phyloP scores from a whole-genome alignment of 2,329 filamentous ascomycete genomes.

The Colletotrichum sp. region DNA sequence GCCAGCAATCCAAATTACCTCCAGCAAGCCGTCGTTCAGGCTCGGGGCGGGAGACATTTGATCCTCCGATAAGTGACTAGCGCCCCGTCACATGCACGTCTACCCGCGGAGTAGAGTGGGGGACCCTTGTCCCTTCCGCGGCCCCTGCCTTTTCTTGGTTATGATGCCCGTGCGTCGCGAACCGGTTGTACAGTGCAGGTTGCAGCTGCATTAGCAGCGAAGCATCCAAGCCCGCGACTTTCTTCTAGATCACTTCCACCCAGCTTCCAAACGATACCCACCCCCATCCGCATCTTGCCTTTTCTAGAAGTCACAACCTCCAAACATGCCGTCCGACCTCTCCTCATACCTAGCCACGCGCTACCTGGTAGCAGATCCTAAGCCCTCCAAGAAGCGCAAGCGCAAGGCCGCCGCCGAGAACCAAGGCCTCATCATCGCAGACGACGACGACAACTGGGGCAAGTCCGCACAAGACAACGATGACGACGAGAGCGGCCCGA shows the following conservation, averaged over 20 bases:
- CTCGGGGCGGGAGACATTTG: conserved; percentile 7
- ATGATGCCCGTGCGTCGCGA: neutral
- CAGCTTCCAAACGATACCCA: neutral
- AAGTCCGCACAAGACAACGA: conserved; percentile 41
- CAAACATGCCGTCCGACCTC: conserved; percentile 63
- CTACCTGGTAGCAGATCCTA: conserved; percentile 73
- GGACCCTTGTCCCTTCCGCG: neutral
- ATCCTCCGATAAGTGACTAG: conserved; percentile 19
- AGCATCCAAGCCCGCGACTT: neutral
- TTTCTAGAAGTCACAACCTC: neutral
- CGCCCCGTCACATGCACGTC: conserved; percentile 19
- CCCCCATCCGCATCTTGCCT: neutral
- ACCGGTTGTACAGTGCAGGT: neutral
- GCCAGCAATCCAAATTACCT: neutral
- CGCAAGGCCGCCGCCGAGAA: conserved; percentile 54
- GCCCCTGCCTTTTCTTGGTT: conserved; percentile 14
- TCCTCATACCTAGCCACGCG: conserved; percentile 89
- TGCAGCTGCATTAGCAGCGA: neutral
- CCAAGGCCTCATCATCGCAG: conserved; percentile 66
- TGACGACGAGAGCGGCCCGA: conserved; percentile 58
- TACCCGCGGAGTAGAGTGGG: neutral
- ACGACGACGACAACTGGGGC: conserved; percentile 67
- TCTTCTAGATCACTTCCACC: neutral
- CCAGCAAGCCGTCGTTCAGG: neutral
- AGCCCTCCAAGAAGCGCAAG: conserved; percentile 67